phyloP scores from a whole-genome alignment of 768 basidiomycete genomes.

The Mycena amicta region DNA sequence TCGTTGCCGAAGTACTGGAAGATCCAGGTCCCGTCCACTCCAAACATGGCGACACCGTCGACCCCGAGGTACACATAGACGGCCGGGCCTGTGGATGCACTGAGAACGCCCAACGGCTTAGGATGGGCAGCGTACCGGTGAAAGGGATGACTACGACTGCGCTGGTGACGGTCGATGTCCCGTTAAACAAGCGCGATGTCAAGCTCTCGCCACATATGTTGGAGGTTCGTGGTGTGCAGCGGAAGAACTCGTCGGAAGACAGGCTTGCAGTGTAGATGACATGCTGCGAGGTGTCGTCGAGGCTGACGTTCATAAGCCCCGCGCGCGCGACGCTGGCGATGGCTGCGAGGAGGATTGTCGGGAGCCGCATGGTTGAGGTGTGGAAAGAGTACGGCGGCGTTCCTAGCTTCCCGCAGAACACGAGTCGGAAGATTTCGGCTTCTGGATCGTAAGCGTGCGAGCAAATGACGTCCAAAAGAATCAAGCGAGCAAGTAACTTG shows the following conservation, averaged over 20 bases:
- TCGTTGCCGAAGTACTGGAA: neutral
- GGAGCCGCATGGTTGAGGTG: neutral
- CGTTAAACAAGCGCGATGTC: neutral
- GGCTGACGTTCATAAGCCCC: neutral
- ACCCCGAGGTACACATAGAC: neutral
- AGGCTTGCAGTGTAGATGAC: neutral
- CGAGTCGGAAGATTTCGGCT: neutral
- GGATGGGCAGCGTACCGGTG: too few species aligned
- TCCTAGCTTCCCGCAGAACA: neutral
- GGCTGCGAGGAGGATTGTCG: neutral
- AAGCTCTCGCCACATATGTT: neutral
- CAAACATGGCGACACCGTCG: neutral
- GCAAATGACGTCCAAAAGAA: neutral
- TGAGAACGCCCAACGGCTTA: too few species aligned
- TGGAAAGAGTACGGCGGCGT: neutral
- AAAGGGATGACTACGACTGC: slow-evolving; percentile 5
- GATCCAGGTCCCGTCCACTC: neutral
- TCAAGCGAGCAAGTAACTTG: neutral
- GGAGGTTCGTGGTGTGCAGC: neutral
- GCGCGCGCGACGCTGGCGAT: neutral
- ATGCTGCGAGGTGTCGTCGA: neutral
- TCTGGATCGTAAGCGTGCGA: neutral
- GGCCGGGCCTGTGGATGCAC: neutral
- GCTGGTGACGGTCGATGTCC: slow-evolving; percentile 8
- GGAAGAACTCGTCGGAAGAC: neutral